Conservation (phyloP, 2,329 filamentous ascomycete species). For the Verticillium albo-atrum region DNA sequence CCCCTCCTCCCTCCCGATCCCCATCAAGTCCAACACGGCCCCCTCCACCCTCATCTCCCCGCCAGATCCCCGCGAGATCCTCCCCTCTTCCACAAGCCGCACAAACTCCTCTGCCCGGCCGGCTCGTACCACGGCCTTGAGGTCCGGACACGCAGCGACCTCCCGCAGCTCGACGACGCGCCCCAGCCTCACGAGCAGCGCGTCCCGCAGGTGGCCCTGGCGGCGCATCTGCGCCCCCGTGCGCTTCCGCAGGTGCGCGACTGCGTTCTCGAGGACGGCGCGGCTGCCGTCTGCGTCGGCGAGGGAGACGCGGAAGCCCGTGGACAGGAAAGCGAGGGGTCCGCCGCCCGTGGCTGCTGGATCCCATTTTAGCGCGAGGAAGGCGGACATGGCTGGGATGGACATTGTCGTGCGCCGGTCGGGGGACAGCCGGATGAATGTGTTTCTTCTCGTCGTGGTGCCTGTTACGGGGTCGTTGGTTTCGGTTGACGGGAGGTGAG, state of each 20-base stretch:
- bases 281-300: background rate
- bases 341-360: background rate
- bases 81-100: slow-evolving; percentile 1
- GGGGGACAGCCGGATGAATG: background rate
- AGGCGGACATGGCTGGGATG: slow-evolving; percentile 3
- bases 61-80: background rate
- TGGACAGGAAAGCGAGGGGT: background rate
- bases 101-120: background rate
- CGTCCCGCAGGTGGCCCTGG: slow-evolving; percentile 1
- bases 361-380: slow-evolving; percentile 6
- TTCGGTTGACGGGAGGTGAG: background rate
- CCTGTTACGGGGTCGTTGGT: too few relatives aligned
- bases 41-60: slow-evolving; percentile 1
- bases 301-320: slow-evolving; percentile 1
- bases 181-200: background rate
- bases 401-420: background rate
- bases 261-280: background rate
- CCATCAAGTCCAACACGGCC: slow-evolving; percentile 2
- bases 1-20: background rate
- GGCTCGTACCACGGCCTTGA: background rate
- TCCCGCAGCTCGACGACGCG: slow-evolving; percentile 4
- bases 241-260: slow-evolving; percentile 5
- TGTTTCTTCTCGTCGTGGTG: too few relatives aligned
- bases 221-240: background rate
- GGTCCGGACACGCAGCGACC: slow-evolving; percentile 2